These are phyloP conservation scores for Suillus occidentalis DNA, from an alignment of 768 basidiomycete genomes.

Conservation along the genomic window DNA sequence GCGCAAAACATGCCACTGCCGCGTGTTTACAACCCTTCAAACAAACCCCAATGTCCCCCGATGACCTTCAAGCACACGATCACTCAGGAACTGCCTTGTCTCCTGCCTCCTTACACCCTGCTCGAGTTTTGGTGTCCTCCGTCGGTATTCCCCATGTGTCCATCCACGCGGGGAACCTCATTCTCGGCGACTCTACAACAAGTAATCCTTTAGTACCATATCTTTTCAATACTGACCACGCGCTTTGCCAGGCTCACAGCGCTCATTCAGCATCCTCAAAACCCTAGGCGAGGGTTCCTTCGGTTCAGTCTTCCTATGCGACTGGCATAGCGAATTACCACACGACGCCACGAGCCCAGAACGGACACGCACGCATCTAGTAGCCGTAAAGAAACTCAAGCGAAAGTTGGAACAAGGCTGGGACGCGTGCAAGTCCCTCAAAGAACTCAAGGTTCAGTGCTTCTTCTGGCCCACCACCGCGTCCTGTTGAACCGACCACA, in stretches of 20 bases:
- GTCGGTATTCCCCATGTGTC: slow-evolving; percentile 75
- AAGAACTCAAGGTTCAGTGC: slow-evolving; percentile 81
- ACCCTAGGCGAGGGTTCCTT: slow-evolving; percentile 97
- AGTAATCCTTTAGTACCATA: slow-evolving; percentile 44
- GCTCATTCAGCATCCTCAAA: slow-evolving; percentile 93
- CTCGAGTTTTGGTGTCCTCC: slow-evolving; percentile 41
- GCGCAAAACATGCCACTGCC: not conserved
- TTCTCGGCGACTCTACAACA: slow-evolving; percentile 69
- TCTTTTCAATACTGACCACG: slow-evolving; percentile 14
- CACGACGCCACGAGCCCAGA: slow-evolving; percentile 89
- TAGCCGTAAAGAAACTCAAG: slow-evolving; percentile 98
- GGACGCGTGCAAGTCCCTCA: slow-evolving; percentile 93
- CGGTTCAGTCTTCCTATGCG: slow-evolving; percentile 97
- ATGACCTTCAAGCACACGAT: not conserved
- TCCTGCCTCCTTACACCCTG: not conserved
- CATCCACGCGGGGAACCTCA: slow-evolving; percentile 63
- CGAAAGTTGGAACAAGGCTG: slow-evolving; percentile 96
- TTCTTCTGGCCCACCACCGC: slow-evolving; percentile 13
- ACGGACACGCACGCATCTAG: slow-evolving; percentile 90
- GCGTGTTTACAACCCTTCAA: not conserved
- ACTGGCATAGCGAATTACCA: slow-evolving; percentile 96
- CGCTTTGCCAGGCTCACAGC: slow-evolving; percentile 61
- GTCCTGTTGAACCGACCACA: slow-evolving; percentile 34
- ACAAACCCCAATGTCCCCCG: not conserved
- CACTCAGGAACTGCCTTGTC: not conserved